These are phyloP conservation scores for Chlorella ohadii DNA, from an alignment of 139 green algal species.

Conservation along the genomic window DNA sequence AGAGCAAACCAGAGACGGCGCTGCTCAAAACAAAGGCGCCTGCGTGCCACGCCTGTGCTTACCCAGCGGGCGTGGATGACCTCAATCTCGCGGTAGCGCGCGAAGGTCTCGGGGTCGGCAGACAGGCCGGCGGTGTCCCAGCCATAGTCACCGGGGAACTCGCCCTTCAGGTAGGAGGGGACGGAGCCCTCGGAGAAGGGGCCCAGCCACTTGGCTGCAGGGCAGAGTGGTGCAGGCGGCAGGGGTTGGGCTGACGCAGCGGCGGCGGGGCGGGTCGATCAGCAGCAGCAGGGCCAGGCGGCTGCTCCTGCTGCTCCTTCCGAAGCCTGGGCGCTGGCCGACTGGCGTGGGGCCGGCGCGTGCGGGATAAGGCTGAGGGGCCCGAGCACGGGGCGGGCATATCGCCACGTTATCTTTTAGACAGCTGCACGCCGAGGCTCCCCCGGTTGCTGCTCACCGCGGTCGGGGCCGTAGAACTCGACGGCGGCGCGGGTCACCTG, in stretches of 20 bases:
- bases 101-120: slow-evolving; percentile 90
- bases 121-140: slow-evolving; percentile 95
- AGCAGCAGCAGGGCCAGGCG: no score
- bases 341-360: background rate
- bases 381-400: no score
- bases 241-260: background rate
- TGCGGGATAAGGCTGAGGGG: background rate
- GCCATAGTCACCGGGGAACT: slow-evolving; percentile 85
- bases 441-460: background rate
- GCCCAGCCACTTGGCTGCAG: slow-evolving; percentile 73
- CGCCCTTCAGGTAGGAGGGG: slow-evolving; percentile 87
- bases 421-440: background rate
- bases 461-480: slow-evolving; percentile 10
- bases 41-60: background rate
- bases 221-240: background rate
- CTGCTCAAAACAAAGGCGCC: no score
- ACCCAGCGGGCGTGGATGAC: slow-evolving; percentile 91
- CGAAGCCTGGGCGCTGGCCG: background rate
- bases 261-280: no score
- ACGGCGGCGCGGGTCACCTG: background rate
- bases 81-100: slow-evolving; percentile 72
- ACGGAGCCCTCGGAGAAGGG: slow-evolving; percentile 69
- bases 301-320: no score
- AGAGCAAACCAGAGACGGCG: no score
- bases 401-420: no score